Evolutionary conservation across 83 land plant genomes (phyloP), one percentile per base, ranked within the genome.

Genomic region (Isoetes engelmannii): DNA sequence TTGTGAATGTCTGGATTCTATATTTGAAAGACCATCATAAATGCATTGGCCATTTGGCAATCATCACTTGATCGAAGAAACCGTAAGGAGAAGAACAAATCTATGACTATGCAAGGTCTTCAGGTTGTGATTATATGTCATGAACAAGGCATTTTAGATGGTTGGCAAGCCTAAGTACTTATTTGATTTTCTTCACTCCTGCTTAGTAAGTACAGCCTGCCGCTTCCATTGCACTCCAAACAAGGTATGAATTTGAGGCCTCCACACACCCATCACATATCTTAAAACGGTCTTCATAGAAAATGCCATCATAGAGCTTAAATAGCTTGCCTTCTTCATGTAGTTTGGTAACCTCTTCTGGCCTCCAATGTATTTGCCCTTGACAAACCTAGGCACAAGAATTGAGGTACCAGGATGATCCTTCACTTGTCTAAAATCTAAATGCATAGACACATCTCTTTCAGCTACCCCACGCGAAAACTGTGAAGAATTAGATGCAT

Each of bases 231-330:
- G 63, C 95, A 89, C 41, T 68, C 47, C 8, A 78, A 65, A 49
- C 95, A 89, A 5, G 85, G 81, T 0, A 87, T 51, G 53, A 87
- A 89, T 49, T 89, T 65, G 9, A 72, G 72, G n/a, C 83, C 86
- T 1, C 82, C 37, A 28, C 88, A 61, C 95, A 89, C 8, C 73
- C 75, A 4, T 83, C 77, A 47, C 95, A 89, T 42, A 67, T 55
- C 18, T 45, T 37, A 4, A 28, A 48, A 4, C 45, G 9, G 5
- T 5, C 37, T 15, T 13, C 61, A 42, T 47, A 65, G 49, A 80
- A 84, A 5, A 84, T 46, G 60, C 81, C 80, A 43, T 72, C 68
- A 28, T 85, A 45, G 10, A 87, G 67, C 41, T 63, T 45, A 6
- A 37, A 75, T 65, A 93, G 65, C 4, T 75, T 79, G 0, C 89